Percentiles rank a stretch among this genome's conserved stretches.
Conservation (phyloP, 768 basidiomycete species). For the Coprinopsis marcescibilis region DNA sequence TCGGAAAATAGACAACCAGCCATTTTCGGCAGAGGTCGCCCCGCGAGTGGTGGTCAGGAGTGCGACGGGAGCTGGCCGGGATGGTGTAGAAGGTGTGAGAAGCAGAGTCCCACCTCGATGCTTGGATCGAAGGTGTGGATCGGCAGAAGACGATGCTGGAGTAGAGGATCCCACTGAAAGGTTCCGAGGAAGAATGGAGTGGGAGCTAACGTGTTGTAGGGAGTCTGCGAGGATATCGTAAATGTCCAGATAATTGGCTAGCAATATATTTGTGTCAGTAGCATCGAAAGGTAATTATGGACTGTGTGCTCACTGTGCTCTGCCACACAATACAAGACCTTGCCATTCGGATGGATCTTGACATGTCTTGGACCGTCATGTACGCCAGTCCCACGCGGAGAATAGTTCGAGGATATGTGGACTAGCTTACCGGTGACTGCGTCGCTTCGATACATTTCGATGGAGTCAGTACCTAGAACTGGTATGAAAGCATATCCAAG, state of each 20-base stretch:
- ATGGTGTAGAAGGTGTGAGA: slow-evolving; percentile 32
- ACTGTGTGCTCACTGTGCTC: slow-evolving; percentile 38
- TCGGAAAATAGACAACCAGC: slow-evolving; percentile 39
- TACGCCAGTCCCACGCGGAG: slow-evolving; percentile 29
- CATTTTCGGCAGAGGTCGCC: slow-evolving; percentile 24
- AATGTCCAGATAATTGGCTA: slow-evolving; percentile 32
- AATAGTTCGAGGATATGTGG: slow-evolving; percentile 31
- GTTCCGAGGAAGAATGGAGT: slow-evolving; percentile 26
- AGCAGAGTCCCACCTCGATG: slow-evolving; percentile 45
- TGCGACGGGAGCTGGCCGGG: slow-evolving; percentile 29
- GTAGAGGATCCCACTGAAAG: background rate
- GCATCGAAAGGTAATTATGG: background rate
- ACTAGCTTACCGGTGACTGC: slow-evolving; percentile 26
- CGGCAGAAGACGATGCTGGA: background rate
- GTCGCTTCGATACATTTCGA: slow-evolving; percentile 40
- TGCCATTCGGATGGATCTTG: slow-evolving; percentile 47
- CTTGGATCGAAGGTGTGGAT: slow-evolving; percentile 12
- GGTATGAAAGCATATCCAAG: slow-evolving; percentile 40
- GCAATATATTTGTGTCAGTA: background rate
- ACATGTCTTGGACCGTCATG: slow-evolving; percentile 49
- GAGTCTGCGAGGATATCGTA: slow-evolving; percentile 32
- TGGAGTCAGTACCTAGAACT: slow-evolving; percentile 41
- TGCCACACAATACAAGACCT: slow-evolving; percentile 44
- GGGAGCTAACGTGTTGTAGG: slow-evolving; percentile 26
- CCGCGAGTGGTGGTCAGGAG: slow-evolving; percentile 48